Evolutionary conservation across 2,329 filamentous ascomycete species (phyloP), one percentile per base, ranked within the genome.

Genomic region (Ceratocystis cacaofunesta): DNA sequence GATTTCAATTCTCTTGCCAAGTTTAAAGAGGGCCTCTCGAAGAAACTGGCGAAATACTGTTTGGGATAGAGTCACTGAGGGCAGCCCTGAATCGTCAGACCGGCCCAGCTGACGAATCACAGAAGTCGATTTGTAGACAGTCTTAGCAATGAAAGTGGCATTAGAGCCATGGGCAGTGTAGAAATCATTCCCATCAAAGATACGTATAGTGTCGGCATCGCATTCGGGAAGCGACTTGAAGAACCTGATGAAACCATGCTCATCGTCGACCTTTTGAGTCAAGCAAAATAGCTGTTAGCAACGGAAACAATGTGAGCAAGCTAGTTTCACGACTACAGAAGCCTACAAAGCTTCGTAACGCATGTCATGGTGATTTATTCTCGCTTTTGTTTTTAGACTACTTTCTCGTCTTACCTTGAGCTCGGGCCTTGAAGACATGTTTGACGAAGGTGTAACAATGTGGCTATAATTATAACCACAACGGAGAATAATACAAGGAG

Each of bases 11-110:
- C 92, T 84, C 76, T 94, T 96, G 70, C 92, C 89, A 0, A 96
- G 79, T 72, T 90, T 88, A 75, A 97, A 95, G 0, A 99, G 85
- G 2, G 92, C 90, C 75, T 99, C 94, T 72, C 94, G 85, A 6
- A 99, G 84, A 73, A 99, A 96, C 71, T 95, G 95, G 64, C 92
- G 88, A 76, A 94, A 99, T 3, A 96, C 94, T 2, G 92, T 97
- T 66, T 91, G 80, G 62, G 92, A 94, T 85, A 99, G 90, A 1
- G 94, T 96, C 50, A 99, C 94, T 1, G 94, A 99, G 5, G 91
- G 85, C 1, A 99, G 82, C 61, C 88, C 88, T n/a, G 87, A 89
- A 68, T 89, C 85, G 73, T 91, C 88, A 75, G 84, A 89, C 71
- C 87, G 85, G 68, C 94, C 94, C 25, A 99, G 83, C 71, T 94